Base-by-base conservation (phyloP, 257 asterid species). In the Jaltomata sinuosa region DNA sequence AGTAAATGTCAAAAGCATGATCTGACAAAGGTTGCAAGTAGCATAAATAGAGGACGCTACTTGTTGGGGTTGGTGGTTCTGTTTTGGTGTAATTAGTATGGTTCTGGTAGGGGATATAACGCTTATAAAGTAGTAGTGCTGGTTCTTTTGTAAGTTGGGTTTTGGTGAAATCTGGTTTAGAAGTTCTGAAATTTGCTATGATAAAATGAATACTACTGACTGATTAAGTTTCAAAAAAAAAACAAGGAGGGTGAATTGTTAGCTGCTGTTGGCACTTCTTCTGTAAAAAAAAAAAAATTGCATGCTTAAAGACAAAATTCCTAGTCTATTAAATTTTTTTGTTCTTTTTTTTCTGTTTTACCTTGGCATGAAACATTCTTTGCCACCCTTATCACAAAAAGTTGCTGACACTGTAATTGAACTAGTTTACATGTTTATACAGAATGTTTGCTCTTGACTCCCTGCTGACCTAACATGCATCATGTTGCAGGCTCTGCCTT, bases 401-500 rank as follows among this genome's bases (percentile, higher is more conserved):
- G 29, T 45, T 49, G 62, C 2, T 69, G 85, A 32, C 64, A 29
- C 36, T 8, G 47, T 45, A 64, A 62, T 25, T 45, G 27, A 32
- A 62, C 31, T 31, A 62, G 84, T 47, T 62, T 50, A 65, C 64
- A 25, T 65, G 32, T 65, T 31, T 36, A 16, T 76, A 49, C 61
- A 76, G 81, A 49, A 49, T 49, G 15, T 76, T 49, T 47, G 22
- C 81, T 74, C 42, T 29, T 4, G 62, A 76, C 16, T 47, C n/a
- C 36, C 27, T 76, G 81, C 81, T 49, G 61, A 83, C 15, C 80
- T 47, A 83, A 65, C 59, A 42, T 82, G 45, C 22, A 65, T 61
- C 67, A 82, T 47, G 49, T 36, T 91, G 88, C 94, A 96, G 99
- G 96, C 91, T 85, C 90, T 94, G 79, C 99, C 99, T 45, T 94